These are phyloP conservation scores for Epichloe gansuensis DNA, from an alignment of 2,329 filamentous ascomycete species.

Conservation along the genomic window DNA sequence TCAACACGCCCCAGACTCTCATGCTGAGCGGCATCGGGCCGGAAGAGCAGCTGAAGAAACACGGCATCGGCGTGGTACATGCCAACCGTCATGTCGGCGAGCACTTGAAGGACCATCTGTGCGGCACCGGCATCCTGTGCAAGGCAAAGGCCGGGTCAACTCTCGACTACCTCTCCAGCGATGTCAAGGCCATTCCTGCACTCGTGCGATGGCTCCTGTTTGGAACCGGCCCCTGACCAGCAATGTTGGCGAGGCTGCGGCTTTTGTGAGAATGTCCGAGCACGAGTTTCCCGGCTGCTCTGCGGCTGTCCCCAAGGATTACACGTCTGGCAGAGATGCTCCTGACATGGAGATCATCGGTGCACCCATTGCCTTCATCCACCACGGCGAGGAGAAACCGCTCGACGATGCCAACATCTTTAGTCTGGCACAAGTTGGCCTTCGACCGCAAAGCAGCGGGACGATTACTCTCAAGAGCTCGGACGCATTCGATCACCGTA, in stretches of 20 bases:
- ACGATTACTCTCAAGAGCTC: conserved; percentile 8
- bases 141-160: conserved; percentile 8
- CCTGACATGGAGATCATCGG: conserved; percentile 10
- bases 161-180: conserved; percentile 8
- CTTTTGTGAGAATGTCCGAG: conserved; percentile 10
- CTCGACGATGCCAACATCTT: conserved; percentile 4
- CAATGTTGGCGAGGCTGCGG: conserved; percentile 10
- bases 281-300: conserved; percentile 3
- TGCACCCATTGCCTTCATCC: conserved; percentile 9
- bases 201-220: conserved; percentile 9
- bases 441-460: conserved; percentile 10
- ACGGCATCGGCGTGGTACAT: conserved; percentile 24
- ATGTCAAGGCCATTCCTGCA: conserved; percentile 8
- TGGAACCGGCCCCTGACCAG: conserved; percentile 9
- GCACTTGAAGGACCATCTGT: conserved; percentile 27
- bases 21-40: conserved; percentile 6
- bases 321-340: conserved; percentile 8
- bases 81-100: conserved; percentile 51
- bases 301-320: conserved; percentile 7
- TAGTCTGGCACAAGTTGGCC: conserved; percentile 5
- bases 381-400: conserved; percentile 10
- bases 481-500: conserved; percentile 11
- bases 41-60: conserved; percentile 1
- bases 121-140: conserved; percentile 7
- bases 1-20: conserved; percentile 5